Evolutionary conservation across 108 stramenopile genomes (phyloP).

Genomic region (Stephanodiscus minutulus): DNA sequence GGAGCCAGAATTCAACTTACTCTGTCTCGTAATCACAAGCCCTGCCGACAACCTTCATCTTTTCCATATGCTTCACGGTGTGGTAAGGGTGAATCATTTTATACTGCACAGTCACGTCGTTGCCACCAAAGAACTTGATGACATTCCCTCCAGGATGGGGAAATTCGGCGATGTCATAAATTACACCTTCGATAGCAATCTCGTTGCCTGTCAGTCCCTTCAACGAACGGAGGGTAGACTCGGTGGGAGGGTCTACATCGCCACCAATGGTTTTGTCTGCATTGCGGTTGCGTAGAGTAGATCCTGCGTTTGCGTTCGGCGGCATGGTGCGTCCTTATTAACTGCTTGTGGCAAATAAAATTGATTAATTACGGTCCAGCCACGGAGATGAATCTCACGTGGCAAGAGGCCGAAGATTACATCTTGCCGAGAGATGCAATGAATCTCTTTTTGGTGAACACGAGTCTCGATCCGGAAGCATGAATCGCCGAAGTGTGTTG

Average conservation of each 20-base stretch:
- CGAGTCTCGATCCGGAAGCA: too few species aligned
- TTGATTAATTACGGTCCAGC: too few species aligned
- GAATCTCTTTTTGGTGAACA: too few species aligned
- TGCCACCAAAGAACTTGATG: slow-evolving; percentile 84
- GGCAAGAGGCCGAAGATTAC: too few species aligned
- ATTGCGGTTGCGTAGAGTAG: slow-evolving; percentile 57
- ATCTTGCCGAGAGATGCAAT: too few species aligned
- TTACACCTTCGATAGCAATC: slow-evolving; percentile 74
- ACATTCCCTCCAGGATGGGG: slow-evolving; percentile 87
- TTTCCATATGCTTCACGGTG: slow-evolving; percentile 83
- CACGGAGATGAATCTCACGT: too few species aligned
- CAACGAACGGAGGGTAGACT: slow-evolving; percentile 24
- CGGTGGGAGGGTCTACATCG: slow-evolving; percentile 27
- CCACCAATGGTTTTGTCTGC: slow-evolving; percentile 6
- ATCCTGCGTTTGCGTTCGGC: slow-evolving; percentile 55
- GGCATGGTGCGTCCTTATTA: slow-evolving; percentile 52
- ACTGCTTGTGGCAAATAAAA: too few species aligned
- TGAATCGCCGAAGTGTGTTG: too few species aligned
- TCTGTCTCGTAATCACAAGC: slow-evolving; percentile 63
- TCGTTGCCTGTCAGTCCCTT: slow-evolving; percentile 59
- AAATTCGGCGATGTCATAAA: slow-evolving; percentile 79
- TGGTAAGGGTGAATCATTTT: slow-evolving; percentile 94
- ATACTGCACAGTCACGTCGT: slow-evolving; percentile 89
- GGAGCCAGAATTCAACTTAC: slow-evolving; percentile 53
- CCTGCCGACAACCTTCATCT: slow-evolving; percentile 82